Base-by-base conservation (phyloP, 352 stramenopile genomes). In the Globisporangium cederbergense region DNA sequence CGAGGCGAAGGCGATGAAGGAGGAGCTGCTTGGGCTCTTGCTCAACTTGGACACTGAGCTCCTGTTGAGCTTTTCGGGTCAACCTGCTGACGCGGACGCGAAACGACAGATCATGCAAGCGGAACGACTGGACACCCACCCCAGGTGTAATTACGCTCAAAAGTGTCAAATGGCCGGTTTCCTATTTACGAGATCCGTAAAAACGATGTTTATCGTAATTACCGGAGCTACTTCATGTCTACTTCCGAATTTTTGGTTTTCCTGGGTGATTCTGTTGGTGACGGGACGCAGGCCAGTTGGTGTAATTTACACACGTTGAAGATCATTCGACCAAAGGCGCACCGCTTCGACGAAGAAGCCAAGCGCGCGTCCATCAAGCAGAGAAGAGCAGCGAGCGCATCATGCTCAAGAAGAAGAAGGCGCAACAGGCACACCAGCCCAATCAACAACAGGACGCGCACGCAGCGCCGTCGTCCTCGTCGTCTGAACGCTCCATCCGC, bases 401-500 rank as follows among this genome's bases (percentile, higher is more conserved):
- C 32, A 58, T 58, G 52, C 4, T n/a, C 32, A 45, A 43, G 52
- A 70, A 58, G 38, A 36, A 36, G 50, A 16, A 28, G 5, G 18
- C 4, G 14, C 60, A 30, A 16, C 42, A 53, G 40, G 22, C 52
- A 22, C 49, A 42, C 6, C 28, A 30, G 20, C 28, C 20, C 25
- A n/a, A 36, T 20, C 47, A 28, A 14, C 20, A 34, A 10, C 51
- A 54, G 38, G 22, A 43, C 16, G 45, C 62, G 6, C n/a, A 9
- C 7, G 14, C 43, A 16, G 40, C 22, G 13, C 25, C 42, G 30
- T 40, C 52, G 18, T 34, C 57, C 14, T 50, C 46, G 20, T 50
- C 30, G 13, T 53, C 52, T 30, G 49, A 63, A 50, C 75, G 58
- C 32, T 58, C 56, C 57, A 77, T 90, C 66, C 79, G 83, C 65